These are phyloP conservation scores for Ogataea nitratoaversa DNA, from an alignment of 805 yeast species.

Conservation along the genomic window DNA sequence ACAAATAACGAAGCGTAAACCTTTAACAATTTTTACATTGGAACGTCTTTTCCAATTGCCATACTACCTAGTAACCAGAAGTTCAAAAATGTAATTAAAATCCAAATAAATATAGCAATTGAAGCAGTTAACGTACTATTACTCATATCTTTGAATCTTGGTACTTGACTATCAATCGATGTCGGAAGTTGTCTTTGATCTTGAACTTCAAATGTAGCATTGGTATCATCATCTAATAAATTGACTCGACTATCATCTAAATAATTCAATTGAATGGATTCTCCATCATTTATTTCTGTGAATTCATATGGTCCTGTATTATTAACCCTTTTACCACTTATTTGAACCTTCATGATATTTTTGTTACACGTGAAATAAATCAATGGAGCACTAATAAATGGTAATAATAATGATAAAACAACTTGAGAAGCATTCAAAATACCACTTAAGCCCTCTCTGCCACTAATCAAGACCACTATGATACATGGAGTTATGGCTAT, in stretches of 20 bases:
- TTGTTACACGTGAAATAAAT: conserved; percentile 74
- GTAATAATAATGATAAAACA: conserved; percentile 71
- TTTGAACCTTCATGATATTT: conserved; percentile 31
- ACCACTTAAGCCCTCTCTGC: conserved; percentile 75
- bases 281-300: conserved; percentile 2
- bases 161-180: conserved; percentile 2
- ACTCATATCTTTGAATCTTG: conserved; percentile 57
- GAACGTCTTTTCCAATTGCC: conserved; percentile 32
- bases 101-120: conserved; percentile 62
- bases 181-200: too few species aligned
- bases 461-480: conserved; percentile 64
- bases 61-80: conserved; percentile 52
- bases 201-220: too few species aligned
- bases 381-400: conserved; percentile 85
- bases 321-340: conserved; percentile 9
- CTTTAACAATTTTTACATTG: conserved; percentile 14
- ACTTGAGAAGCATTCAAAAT: conserved; percentile 82
- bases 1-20: too few species aligned
- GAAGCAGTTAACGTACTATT: conserved; percentile 54
- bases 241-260: conserved; percentile 11
- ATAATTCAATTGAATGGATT: conserved; percentile 7
- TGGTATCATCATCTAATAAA: conserved; percentile 5
- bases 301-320: conserved; percentile 3
- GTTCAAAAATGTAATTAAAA: conserved; percentile 65
- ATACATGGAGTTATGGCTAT: conserved; percentile 84